These are phyloP conservation scores for Beauveria asiatica DNA, from an alignment of 2,329 filamentous ascomycete species.

Conservation along the genomic window DNA sequence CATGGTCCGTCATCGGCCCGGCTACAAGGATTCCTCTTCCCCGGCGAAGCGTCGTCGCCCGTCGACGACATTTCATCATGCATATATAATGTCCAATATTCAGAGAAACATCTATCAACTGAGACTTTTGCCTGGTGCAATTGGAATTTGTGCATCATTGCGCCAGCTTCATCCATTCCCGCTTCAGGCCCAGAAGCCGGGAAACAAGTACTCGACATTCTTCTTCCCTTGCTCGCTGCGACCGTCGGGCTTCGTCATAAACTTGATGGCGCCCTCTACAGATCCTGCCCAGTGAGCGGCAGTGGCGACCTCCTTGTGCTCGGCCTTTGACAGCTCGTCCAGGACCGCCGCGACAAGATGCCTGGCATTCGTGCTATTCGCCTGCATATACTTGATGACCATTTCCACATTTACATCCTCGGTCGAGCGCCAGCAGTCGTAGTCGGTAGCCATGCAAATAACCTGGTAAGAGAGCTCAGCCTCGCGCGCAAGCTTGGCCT, in stretches of 20 bases:
- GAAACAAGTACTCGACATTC: constrained; percentile 81
- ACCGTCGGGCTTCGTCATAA: constrained; percentile 73
- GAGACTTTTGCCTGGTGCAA: neutral
- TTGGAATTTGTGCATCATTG: neutral
- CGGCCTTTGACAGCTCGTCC: constrained; percentile 71
- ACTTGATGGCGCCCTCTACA: constrained; percentile 67
- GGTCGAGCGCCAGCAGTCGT: constrained; percentile 90
- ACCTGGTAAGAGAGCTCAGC: constrained; percentile 96
- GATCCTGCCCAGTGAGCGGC: constrained; percentile 76
- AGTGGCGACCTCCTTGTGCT: constrained; percentile 64
- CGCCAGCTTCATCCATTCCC: neutral
- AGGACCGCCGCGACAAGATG: constrained; percentile 78
- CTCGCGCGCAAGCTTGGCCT: constrained; percentile 92
- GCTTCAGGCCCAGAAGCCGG: constrained; percentile 55
- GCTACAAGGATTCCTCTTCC: neutral
- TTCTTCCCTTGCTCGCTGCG: constrained; percentile 65
- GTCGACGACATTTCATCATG: neutral
- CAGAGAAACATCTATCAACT: neutral
- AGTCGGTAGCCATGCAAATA: constrained; percentile 99
- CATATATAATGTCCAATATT: neutral
- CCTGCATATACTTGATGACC: constrained; percentile 94
- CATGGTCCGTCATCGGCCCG: neutral
- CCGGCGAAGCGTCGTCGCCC: neutral
- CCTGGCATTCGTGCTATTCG: constrained; percentile 82
- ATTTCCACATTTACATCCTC: constrained; percentile 89